Evolutionary conservation across 2,329 filamentous ascomycete species (phyloP).

Genomic region (Aspergillus neotritici): DNA sequence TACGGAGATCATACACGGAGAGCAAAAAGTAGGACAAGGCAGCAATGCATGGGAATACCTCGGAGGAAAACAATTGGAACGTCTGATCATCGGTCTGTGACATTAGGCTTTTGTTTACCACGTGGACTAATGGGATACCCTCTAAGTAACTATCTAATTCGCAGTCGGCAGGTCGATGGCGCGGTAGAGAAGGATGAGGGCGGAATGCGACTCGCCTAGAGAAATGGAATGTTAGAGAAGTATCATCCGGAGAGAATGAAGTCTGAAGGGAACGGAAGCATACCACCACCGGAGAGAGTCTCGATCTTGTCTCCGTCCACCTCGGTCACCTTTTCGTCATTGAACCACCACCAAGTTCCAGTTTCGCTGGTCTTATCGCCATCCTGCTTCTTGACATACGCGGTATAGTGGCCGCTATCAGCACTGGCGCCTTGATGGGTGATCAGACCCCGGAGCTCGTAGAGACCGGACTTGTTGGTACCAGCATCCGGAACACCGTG

Average conservation of each 20-base stretch:
- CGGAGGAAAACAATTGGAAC: not conserved
- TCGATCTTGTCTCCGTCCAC: conserved; percentile 89
- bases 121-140: too few relatives aligned
- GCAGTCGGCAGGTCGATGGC: conserved; percentile 45
- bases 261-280: conserved; percentile 21
- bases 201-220: conserved; percentile 47
- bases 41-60: not conserved
- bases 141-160: conserved; percentile 19
- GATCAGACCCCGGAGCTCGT: conserved; percentile 88
- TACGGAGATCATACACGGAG: too few relatives aligned
- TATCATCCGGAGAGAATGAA: not conserved
- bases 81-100: too few relatives aligned
- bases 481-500: conserved; percentile 70
- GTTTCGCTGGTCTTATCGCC: conserved; percentile 73
- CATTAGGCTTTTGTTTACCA: too few relatives aligned
- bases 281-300: conserved; percentile 78
- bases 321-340: conserved; percentile 94
- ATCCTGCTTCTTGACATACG: conserved; percentile 90
- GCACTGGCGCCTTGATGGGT: conserved; percentile 96
- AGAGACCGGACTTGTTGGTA: conserved; percentile 88
- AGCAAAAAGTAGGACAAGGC: too few relatives aligned
- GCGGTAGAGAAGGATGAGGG: conserved; percentile 47
- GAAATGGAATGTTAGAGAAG: conserved; percentile 13
- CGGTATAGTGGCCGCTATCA: conserved; percentile 96
- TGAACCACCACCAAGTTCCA: conserved; percentile 99